A percentile compares a stretch with the other conserved stretches of the same genome.
Conservation (phyloP, 257 asterid genomes). For the Misopates orontium region DNA sequence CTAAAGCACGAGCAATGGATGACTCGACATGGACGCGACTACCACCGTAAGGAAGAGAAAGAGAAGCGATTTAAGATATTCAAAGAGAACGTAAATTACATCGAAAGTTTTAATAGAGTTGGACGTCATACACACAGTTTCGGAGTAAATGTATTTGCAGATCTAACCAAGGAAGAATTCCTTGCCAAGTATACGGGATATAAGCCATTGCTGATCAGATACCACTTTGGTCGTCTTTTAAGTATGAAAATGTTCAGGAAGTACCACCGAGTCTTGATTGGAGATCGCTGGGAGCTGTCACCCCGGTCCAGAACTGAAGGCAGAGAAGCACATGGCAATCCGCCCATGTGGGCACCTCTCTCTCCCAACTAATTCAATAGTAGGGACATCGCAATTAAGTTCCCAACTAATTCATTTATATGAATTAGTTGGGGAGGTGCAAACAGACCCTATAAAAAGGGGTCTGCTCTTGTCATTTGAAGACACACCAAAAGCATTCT, state of each 20-base stretch:
- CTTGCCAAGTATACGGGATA: slow-evolving; percentile 24
- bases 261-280: slow-evolving; percentile 29
- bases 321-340: no score
- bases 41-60: slow-evolving; percentile 35
- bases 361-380: no score
- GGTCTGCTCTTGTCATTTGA: no score
- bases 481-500: no score
- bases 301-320: slow-evolving; percentile 28
- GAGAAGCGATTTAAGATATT: slow-evolving; percentile 36
- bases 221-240: not conserved
- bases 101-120: slow-evolving; percentile 36
- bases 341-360: no score
- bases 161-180: slow-evolving; percentile 41
- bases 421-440: no score
- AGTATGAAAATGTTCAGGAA: slow-evolving; percentile 12
- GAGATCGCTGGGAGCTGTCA: slow-evolving; percentile 34
- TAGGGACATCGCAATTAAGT: no score
- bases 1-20: slow-evolving; percentile 37
- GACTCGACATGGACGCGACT: slow-evolving; percentile 31
- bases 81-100: slow-evolving; percentile 37
- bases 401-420: no score
- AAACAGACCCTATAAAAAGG: no score
- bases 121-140: slow-evolving; percentile 32
- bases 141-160: slow-evolving; percentile 43
- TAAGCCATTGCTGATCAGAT: slow-evolving; percentile 5